Percentiles rank a stretch among this genome's conserved stretches.
These are phyloP conservation scores for Penicillium cosmopolitanum DNA, from an alignment of 495 filamentous ascomycete genomes.

Conservation along the genomic window DNA sequence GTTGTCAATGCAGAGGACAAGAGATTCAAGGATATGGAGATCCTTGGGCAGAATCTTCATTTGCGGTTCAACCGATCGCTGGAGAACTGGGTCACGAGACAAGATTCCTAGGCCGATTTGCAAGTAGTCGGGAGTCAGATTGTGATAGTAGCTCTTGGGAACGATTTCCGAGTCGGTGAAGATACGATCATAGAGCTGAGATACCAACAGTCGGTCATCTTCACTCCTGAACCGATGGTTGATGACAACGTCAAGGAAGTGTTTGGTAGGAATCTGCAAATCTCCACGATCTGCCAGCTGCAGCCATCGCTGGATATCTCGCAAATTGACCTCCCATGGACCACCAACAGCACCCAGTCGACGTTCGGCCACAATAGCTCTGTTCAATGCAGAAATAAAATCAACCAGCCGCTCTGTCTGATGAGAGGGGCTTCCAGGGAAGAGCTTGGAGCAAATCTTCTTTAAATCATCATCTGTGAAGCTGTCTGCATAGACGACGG, in stretches of 20 bases:
- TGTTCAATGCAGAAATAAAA: constrained; percentile 79
- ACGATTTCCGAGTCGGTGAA: constrained; percentile 47
- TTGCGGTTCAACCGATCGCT: constrained; percentile 55
- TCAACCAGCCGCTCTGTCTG: constrained; percentile 67
- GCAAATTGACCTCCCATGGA: constrained; percentile 97
- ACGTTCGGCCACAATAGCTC: constrained; percentile 64
- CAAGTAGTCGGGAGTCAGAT: constrained; percentile 66
- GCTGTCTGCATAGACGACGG: constrained; percentile 92
- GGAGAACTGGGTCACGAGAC: constrained; percentile 57
- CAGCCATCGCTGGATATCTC: constrained; percentile 90
- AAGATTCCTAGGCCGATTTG: constrained; percentile 83
- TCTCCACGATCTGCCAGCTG: constrained; percentile 60
- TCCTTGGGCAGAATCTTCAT: constrained; percentile 61
- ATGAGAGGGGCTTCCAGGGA: constrained; percentile 59
- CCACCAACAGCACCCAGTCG: constrained; percentile 77
- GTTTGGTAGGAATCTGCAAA: constrained; percentile 58
- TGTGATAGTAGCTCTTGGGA: constrained; percentile 58
- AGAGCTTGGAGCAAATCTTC: constrained; percentile 77
- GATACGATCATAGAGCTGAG: constrained; percentile 61
- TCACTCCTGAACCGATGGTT: constrained; percentile 81
- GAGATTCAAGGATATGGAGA: constrained; percentile 74
- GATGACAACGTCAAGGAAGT: constrained; percentile 83
- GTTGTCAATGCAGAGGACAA: constrained; percentile 84
- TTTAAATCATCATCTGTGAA: constrained; percentile 80
- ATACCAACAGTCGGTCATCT: constrained; percentile 65